Evolutionary conservation across 192 early-diverging fungal species (phyloP), one percentile per base, ranked within the genome.

Genomic region (Rhizophagus clarus): DNA sequence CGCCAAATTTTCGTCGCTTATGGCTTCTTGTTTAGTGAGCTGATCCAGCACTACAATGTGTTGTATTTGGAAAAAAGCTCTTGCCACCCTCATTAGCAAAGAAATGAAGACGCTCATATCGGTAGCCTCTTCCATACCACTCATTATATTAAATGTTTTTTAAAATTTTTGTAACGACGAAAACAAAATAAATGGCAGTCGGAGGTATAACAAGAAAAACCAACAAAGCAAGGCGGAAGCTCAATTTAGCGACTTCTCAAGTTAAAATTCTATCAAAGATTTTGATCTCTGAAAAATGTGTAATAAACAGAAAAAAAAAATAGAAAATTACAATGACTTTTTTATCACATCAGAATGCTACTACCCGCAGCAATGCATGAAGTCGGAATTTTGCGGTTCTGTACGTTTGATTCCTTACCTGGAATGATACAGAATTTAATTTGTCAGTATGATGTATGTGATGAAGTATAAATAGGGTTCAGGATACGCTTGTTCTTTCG

Each of bases 21-120:
- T 88, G 67, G 81, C 85, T 79, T 91, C 90, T 74, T 89, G 79
- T 67, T 87, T 88, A 79, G 92, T 94, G 26, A 98, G 90, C 62
- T 92, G 88, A 88, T 96, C 95, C 74, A 98, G 84, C 17, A 95
- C 91, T 63, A 96, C 88, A 81, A 98, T 90, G 66, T 91, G 91
- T 49, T 88, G 85, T 29, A 91, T 90, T 80, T 93, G 89, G 83
- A 96, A 96, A 82, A 96, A 98, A 8, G 94, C 93, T 56, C 96
- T 88, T n/a, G 89, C 88, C n/a, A 95, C 94, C 73, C 90, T 85
- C 61, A 89, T 87, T 45, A 95, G 91, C 45, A 95, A 87, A 40
- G 85, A 81, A 64, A 88, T 88, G 15, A 93, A 87, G 15, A 37
- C 29, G 2, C 24, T 60, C 67, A 70, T 79, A 34, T 79, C 67